These are phyloP conservation scores for Parietaria judaica DNA, from an alignment of 306 rosid species.

Conservation along the genomic window DNA sequence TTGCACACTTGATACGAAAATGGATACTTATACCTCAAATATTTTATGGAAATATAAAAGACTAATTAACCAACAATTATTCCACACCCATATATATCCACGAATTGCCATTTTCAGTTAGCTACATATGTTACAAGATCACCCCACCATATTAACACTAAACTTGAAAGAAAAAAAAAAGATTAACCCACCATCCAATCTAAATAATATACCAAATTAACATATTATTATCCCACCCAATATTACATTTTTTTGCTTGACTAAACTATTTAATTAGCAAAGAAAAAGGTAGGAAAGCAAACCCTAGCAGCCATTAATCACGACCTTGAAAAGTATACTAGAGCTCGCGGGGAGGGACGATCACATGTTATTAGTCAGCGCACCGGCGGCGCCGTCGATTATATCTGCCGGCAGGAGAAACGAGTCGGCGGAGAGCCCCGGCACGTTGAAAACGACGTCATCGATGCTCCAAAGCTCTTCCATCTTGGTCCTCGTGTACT, in stretches of 20 bases:
- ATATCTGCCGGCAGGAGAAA: slow-evolving; percentile 90
- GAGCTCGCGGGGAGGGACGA: not conserved
- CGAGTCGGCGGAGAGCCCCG: slow-evolving; percentile 80
- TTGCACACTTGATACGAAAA: too few relatives aligned
- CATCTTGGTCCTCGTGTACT: slow-evolving; percentile 77
- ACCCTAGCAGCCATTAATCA: not conserved
- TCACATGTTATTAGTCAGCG: slow-evolving; percentile 27
- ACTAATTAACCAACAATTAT: not conserved
- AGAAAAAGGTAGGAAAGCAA: not conserved
- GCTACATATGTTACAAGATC: not conserved
- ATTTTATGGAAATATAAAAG: not conserved
- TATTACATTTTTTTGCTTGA: not conserved
- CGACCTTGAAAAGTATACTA: not conserved
- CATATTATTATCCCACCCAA: slow-evolving; percentile 13
- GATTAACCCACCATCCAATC: slow-evolving; percentile 1
- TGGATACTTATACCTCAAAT: too few relatives aligned
- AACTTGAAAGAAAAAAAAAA: not conserved
- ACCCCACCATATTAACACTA: slow-evolving; percentile 11
- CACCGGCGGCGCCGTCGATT: slow-evolving; percentile 22
- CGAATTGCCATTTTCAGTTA: not conserved
- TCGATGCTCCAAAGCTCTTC: slow-evolving; percentile 91
- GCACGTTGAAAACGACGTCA: slow-evolving; percentile 83
- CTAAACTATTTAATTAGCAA: slow-evolving; percentile 1
- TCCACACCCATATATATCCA: slow-evolving; percentile 7
- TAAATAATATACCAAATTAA: slow-evolving; percentile 9